phyloP scores from a whole-genome alignment of 1,284 basidiomycete species.

The Ganoderma sinense region DNA sequence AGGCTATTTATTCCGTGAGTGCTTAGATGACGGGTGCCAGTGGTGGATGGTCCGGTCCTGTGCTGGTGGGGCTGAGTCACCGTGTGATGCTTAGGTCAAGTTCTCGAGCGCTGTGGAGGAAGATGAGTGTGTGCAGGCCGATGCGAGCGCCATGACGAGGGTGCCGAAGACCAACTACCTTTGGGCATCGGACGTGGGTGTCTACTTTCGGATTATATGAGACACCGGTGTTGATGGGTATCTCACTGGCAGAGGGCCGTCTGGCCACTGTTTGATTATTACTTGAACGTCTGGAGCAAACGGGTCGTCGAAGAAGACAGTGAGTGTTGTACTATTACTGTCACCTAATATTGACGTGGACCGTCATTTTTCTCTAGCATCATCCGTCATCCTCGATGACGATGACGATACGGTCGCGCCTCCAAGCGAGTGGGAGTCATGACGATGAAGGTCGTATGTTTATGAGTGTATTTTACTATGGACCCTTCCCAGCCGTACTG shows the following conservation, averaged over 20 bases:
- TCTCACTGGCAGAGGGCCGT: conserved; percentile 2
- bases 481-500: not conserved
- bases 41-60: not conserved
- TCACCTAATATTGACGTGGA: not conserved
- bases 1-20: conserved; percentile 23
- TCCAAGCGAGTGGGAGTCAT: conserved; percentile 5
- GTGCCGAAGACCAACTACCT: conserved; percentile 15
- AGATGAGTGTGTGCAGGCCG: conserved; percentile 6
- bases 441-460: not conserved
- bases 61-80: not conserved
- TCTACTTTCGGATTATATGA: too few relatives aligned
- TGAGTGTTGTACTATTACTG: not conserved
- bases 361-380: not conserved
- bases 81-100: not conserved
- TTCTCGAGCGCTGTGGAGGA: not conserved
- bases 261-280: conserved; percentile 18
- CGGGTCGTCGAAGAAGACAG: not conserved
- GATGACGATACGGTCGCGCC: conserved; percentile 9
- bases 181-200: conserved; percentile 17
- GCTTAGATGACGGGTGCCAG: not conserved
- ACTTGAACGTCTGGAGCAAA: conserved; percentile 2
- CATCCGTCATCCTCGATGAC: not conserved
- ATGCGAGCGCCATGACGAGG: not conserved
- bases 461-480: not conserved
- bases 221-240: not conserved